Percentiles rank a stretch among this genome's conserved stretches.
phyloP scores from a whole-genome alignment of 75 land plant genomes.

The Pinus tabuliformis region DNA sequence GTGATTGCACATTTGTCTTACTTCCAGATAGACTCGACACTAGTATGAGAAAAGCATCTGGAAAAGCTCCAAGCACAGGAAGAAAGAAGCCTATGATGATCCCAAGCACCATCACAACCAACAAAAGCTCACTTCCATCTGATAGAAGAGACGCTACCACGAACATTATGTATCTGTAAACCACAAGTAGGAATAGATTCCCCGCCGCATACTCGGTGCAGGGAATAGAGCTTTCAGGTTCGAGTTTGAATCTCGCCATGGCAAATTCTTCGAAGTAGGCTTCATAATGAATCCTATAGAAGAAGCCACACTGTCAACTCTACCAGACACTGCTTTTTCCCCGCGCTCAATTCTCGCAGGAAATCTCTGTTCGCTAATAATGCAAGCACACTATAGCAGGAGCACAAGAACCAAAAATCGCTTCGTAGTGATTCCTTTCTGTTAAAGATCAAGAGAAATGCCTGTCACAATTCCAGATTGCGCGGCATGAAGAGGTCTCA shows the following conservation, averaged over 20 bases:
- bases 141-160: slow-evolving; percentile 34
- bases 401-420: too few species aligned
- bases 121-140: slow-evolving; percentile 20
- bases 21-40: too few species aligned
- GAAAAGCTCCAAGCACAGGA: too few species aligned
- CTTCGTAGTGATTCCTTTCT: too few species aligned
- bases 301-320: neutral
- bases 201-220: slow-evolving; percentile 24
- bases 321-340: neutral
- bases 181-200: slow-evolving; percentile 22
- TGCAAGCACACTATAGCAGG: neutral
- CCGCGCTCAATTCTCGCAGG: neutral
- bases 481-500: too few species aligned
- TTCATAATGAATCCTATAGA: neutral
- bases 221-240: slow-evolving; percentile 9
- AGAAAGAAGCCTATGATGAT: too few species aligned
- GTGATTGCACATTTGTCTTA: too few species aligned
- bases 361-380: neutral
- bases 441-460: too few species aligned
- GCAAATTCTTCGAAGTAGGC: neutral
- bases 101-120: too few species aligned
- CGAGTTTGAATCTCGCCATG: neutral
- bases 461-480: too few species aligned
- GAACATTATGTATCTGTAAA: slow-evolving; percentile 29
- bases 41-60: too few species aligned